These are phyloP conservation scores for Aegilops sharonensis DNA, from an alignment of 176 grass and related monocot species.

Conservation along the genomic window DNA sequence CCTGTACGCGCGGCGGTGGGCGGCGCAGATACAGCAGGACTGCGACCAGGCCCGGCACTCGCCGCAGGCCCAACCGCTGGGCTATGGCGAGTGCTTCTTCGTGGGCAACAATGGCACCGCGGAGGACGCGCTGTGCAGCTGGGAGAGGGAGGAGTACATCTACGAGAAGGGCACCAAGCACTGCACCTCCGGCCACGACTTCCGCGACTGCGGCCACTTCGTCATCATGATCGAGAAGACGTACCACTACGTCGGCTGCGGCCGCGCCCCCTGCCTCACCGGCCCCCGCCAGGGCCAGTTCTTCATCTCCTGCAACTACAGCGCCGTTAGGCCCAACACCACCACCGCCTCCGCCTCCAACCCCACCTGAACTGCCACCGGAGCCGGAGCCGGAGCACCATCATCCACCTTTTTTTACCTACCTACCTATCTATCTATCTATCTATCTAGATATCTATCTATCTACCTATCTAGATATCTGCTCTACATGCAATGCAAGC, in stretches of 20 bases:
- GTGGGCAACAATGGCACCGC: conserved; percentile 23
- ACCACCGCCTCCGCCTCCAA: not conserved
- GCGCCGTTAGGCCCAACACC: not conserved
- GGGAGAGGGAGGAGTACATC: conserved; percentile 8
- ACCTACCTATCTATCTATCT: no score
- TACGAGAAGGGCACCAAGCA: not conserved
- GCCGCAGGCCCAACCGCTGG: not conserved
- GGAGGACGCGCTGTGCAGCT: not conserved
- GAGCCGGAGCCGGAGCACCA: no score
- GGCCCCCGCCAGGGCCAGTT: not conserved
- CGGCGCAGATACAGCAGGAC: not conserved
- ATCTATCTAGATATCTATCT: no score
- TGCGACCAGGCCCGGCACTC: conserved; percentile 28
- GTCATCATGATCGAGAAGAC: not conserved
- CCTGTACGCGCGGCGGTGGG: conserved; percentile 32
- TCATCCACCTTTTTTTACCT: no score
- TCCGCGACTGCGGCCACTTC: conserved; percentile 39
- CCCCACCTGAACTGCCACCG: not conserved
- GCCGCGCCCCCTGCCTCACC: not conserved
- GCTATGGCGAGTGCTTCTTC: conserved; percentile 33
- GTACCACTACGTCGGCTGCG: conserved; percentile 9
- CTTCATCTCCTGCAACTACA: conserved; percentile 50
- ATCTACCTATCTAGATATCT: no score
- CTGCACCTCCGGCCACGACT: not conserved
- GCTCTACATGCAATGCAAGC: no score